These are phyloP conservation scores for Sordariomycetes sp. DNA, from an alignment of 2,329 filamentous ascomycete species.

Conservation along the genomic window DNA sequence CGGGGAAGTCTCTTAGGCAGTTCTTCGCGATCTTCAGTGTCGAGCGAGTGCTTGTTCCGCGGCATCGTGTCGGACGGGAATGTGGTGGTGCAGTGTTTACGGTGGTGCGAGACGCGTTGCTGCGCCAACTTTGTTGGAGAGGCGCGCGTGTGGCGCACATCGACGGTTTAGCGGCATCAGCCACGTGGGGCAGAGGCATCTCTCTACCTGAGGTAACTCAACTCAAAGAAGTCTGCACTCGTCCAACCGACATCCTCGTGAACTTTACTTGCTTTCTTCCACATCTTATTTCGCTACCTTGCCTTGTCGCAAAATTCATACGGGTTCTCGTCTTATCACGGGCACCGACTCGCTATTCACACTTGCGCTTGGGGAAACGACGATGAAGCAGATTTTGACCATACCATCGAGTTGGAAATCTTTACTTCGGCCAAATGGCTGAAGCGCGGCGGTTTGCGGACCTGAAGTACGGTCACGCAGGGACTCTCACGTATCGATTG, in stretches of 20 bases:
- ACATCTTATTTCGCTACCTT: not conserved
- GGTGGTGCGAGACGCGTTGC: conserved; percentile 8
- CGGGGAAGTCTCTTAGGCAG: no score
- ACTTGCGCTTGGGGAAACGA: no score
- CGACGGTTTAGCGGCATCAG: not conserved
- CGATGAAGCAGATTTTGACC: conserved; percentile 18
- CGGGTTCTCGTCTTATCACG: no score
- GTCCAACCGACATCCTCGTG: not conserved
- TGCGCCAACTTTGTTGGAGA: conserved; percentile 10
- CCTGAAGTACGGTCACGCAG: conserved; percentile 22
- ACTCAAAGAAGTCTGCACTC: no score
- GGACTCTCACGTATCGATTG: conserved; percentile 20
- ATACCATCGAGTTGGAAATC: conserved; percentile 14
- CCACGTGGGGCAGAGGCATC: conserved; percentile 15
- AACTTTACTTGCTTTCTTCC: conserved; percentile 1
- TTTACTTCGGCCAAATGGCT: conserved; percentile 25
- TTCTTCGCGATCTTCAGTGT: no score
- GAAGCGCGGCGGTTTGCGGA: conserved; percentile 20
- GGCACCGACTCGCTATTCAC: no score
- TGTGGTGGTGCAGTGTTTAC: no score
- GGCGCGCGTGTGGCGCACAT: conserved; percentile 5
- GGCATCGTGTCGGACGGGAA: no score
- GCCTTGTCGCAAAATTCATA: no score
- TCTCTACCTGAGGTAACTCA: no score
- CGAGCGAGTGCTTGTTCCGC: no score